phyloP scores from a whole-genome alignment of 176 grass and related monocot genomes.

The Oryza coarctata region DNA sequence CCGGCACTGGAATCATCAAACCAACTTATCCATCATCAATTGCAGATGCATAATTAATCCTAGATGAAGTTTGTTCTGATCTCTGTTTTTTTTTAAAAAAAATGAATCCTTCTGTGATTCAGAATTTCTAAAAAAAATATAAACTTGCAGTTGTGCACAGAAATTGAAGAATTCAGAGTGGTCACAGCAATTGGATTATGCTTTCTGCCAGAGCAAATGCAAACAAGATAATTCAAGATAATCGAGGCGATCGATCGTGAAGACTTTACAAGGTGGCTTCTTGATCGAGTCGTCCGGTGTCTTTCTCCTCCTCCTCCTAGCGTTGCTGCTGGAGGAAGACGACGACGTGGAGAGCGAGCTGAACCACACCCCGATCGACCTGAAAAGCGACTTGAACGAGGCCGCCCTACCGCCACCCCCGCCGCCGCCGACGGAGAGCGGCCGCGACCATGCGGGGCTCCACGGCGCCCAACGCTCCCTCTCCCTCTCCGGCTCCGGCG shows the following conservation, averaged over 20 bases:
- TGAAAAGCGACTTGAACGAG: conserved; percentile 29
- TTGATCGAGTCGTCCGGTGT: conserved; percentile 6
- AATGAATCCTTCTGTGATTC: not conserved
- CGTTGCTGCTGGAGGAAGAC: not conserved
- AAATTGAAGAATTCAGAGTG: not conserved
- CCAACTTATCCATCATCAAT: not conserved
- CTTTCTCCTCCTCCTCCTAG: not conserved
- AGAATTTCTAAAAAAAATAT: not conserved
- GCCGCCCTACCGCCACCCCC: not conserved
- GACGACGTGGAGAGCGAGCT: conserved; percentile 20
- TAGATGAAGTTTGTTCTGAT: not conserved
- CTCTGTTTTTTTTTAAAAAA: not conserved
- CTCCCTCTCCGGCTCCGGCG: conserved; percentile 3
- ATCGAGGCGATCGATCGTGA: not conserved
- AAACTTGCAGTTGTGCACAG: not conserved
- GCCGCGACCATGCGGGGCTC: conserved; percentile 35
- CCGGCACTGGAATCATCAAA: not conserved
- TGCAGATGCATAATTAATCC: not conserved
- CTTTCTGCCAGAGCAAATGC: not conserved
- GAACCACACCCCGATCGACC: conserved; percentile 57
- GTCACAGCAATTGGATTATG: not conserved
- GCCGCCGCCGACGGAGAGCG: conserved; percentile 34
- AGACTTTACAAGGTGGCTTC: conserved; percentile 48
- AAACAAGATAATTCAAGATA: too few species aligned
- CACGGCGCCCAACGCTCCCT: conserved; percentile 13